Evolutionary conservation across 352 stramenopile genomes (phyloP).

Genomic region (Elongisporangium anandrum): DNA sequence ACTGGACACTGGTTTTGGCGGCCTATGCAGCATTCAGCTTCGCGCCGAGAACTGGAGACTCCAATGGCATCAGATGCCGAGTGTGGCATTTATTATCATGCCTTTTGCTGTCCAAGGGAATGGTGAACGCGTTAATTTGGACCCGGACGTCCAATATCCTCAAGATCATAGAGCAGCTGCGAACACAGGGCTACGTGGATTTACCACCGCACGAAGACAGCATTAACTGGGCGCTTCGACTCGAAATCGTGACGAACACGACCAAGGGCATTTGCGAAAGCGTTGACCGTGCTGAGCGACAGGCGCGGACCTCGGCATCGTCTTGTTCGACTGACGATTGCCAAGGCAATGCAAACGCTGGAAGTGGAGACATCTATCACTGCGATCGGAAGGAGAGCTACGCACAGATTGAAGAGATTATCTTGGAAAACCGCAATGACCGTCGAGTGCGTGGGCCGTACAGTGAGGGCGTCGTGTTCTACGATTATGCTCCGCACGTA

Average conservation of each 20-base stretch:
- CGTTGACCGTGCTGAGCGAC: slow-evolving; percentile 55
- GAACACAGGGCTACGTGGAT: slow-evolving; percentile 50
- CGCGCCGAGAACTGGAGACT: slow-evolving; percentile 22
- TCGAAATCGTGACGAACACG: slow-evolving; percentile 85
- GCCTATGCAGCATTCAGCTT: slow-evolving; percentile 70
- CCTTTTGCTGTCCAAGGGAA: slow-evolving; percentile 66
- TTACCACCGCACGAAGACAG: slow-evolving; percentile 65
- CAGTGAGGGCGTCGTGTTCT: slow-evolving; percentile 68
- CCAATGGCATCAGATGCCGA: slow-evolving; percentile 41
- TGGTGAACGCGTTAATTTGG: slow-evolving; percentile 82
- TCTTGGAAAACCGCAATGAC: slow-evolving; percentile 65
- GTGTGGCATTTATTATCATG: slow-evolving; percentile 73
- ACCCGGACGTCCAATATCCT: slow-evolving; percentile 81
- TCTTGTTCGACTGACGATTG: slow-evolving; percentile 19
- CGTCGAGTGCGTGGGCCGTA: slow-evolving; percentile 23
- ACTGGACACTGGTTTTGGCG: slow-evolving; percentile 74
- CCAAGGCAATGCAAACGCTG: slow-evolving; percentile 4
- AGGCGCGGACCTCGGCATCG: slow-evolving; percentile 36
- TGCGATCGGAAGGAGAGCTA: slow-evolving; percentile 66
- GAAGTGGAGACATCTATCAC: slow-evolving; percentile 7
- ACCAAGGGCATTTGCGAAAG: slow-evolving; percentile 82
- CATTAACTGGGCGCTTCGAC: slow-evolving; percentile 84
- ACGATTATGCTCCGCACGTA: slow-evolving; percentile 76
- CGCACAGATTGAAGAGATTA: slow-evolving; percentile 68
- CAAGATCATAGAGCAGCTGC: slow-evolving; percentile 66